These are phyloP conservation scores for Microsporum ferrugineum DNA, from an alignment of 2,329 filamentous ascomycete species.

Conservation along the genomic window DNA sequence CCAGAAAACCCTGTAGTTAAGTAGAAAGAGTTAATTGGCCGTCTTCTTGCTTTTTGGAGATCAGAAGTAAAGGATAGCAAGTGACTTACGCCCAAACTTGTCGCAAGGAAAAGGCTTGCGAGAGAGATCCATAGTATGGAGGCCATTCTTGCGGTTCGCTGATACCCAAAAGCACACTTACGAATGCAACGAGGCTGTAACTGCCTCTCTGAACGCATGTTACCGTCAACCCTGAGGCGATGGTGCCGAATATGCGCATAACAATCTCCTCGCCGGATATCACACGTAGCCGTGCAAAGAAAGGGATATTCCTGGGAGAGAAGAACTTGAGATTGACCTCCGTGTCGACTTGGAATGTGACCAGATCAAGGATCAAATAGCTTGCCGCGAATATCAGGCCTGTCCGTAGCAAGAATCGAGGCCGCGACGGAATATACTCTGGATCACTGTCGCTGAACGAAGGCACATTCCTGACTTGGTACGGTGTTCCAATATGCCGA, in stretches of 20 bases:
- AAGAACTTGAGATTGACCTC: not conserved
- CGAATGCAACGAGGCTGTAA: not conserved
- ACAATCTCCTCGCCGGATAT: not conserved
- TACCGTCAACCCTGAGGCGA: not conserved
- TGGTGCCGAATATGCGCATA: not conserved
- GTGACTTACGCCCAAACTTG: conserved; percentile 9
- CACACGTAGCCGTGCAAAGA: not conserved
- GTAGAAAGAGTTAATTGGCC: not conserved
- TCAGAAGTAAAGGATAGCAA: not conserved
- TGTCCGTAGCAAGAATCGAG: not conserved
- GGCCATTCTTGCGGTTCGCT: conserved; percentile 8
- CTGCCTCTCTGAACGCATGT: not conserved
- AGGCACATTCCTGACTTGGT: not conserved
- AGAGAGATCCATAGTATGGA: conserved; percentile 3
- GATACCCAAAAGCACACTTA: conserved; percentile 5
- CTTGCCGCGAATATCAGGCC: not conserved
- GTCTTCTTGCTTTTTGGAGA: not conserved
- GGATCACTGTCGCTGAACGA: not conserved
- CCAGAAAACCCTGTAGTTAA: not conserved
- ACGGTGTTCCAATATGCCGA: not conserved
- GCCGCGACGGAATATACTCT: not conserved
- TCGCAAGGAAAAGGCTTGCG: conserved; percentile 9
- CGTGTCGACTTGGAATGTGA: not conserved
- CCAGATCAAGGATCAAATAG: not conserved
- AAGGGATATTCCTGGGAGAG: not conserved